Evolutionary conservation across 352 stramenopile species (phyloP).

Genomic region (Halophytophthora batemanensis): DNA sequence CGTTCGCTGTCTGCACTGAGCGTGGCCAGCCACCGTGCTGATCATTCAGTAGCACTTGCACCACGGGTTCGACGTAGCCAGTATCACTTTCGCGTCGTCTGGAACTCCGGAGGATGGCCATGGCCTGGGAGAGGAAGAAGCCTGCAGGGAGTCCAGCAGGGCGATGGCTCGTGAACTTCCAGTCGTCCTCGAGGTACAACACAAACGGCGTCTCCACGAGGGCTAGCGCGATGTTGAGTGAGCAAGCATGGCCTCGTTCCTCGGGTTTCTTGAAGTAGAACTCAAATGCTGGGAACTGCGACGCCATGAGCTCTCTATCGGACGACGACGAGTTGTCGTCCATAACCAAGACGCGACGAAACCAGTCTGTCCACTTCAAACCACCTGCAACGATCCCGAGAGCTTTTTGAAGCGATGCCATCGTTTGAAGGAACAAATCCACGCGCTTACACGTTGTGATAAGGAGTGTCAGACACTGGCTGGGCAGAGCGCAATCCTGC

Average conservation of each 20-base stretch:
- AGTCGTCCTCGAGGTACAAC: slow-evolving; percentile 70
- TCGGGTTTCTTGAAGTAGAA: slow-evolving; percentile 33
- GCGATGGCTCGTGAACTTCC: slow-evolving; percentile 17
- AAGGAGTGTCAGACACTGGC: slow-evolving; percentile 34
- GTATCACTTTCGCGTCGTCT: slow-evolving; percentile 4
- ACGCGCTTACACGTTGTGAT: slow-evolving; percentile 67
- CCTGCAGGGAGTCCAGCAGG: too few relatives aligned
- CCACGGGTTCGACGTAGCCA: slow-evolving; percentile 9
- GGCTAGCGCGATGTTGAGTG: slow-evolving; percentile 39
- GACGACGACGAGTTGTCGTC: slow-evolving; percentile 45
- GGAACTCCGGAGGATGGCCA: slow-evolving; percentile 19
- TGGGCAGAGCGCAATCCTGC: not conserved
- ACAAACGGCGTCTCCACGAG: slow-evolving; percentile 36
- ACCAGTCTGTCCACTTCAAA: slow-evolving; percentile 13
- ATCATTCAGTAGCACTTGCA: slow-evolving; percentile 54
- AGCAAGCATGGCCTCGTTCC: slow-evolving; percentile 44
- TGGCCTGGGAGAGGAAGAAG: slow-evolving; percentile 16
- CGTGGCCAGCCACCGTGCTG: slow-evolving; percentile 30
- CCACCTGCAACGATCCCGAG: slow-evolving; percentile 5
- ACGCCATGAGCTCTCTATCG: slow-evolving; percentile 40
- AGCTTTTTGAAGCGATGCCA: slow-evolving; percentile 19
- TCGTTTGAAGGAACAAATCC: slow-evolving; percentile 34
- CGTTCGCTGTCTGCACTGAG: too few relatives aligned
- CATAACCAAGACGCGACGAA: slow-evolving; percentile 49
- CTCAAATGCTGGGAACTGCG: slow-evolving; percentile 24